Conservation (phyloP, 805 yeast genomes). For the Ascoidea rubescens region DNA sequence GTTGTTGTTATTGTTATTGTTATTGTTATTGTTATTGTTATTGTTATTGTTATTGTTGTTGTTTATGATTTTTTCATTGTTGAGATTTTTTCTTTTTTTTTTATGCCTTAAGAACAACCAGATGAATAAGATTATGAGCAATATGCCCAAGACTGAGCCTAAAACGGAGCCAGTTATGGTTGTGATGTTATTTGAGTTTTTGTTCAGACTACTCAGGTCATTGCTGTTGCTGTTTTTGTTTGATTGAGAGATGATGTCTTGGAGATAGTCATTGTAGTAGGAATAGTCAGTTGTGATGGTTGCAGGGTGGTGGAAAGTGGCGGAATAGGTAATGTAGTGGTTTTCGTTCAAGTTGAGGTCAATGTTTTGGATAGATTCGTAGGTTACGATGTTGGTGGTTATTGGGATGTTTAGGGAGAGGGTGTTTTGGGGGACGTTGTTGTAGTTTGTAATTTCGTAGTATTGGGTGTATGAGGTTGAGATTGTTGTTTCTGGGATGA, state of each 20-base stretch:
- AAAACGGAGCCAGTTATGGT: background rate
- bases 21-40: no score
- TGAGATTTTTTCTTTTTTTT: no score
- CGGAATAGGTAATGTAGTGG: background rate
- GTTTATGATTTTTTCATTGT: background rate
- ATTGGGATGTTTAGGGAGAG: background rate
- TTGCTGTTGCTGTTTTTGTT: no score
- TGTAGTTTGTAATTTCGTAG: background rate
- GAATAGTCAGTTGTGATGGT: background rate
- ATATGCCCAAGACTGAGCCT: background rate
- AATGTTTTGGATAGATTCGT: background rate
- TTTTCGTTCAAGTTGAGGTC: no score
- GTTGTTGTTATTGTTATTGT: background rate
- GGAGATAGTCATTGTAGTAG: no score
- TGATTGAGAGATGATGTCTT: background rate
- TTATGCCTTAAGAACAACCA: background rate
- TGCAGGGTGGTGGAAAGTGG: background rate
- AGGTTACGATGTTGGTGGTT: background rate
- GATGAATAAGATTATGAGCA: background rate
- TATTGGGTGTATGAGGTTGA: constrained; percentile 3
- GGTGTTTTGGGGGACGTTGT: no score
- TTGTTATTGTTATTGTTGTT: no score
- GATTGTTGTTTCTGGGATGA: constrained; percentile 2
- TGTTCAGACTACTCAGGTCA: no score
- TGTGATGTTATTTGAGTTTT: background rate